Evolutionary conservation across 1,284 basidiomycete genomes (phyloP).

Genomic region (Sanghuangporus weigelae): DNA sequence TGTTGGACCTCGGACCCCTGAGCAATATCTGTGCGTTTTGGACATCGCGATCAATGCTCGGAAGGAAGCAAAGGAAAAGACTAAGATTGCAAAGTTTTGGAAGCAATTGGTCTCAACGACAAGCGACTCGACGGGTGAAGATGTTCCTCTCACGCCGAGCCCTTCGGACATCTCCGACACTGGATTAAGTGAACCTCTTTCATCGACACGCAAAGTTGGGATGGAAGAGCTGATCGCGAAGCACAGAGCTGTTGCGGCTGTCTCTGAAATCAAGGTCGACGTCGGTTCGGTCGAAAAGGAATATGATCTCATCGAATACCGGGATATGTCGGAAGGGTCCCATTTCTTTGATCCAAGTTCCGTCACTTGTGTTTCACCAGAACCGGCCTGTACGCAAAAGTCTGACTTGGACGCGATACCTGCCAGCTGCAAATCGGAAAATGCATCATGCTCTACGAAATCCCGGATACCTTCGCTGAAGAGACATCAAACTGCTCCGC

Average conservation of each 20-base stretch:
- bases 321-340: not conserved
- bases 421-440: not conserved
- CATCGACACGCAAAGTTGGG: not conserved
- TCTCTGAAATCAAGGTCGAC: not conserved
- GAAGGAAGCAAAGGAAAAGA: not conserved
- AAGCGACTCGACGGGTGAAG: not conserved
- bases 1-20: slow-evolving; percentile 1
- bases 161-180: slow-evolving; percentile 17
- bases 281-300: not conserved
- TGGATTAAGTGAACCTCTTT: not conserved
- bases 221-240: slow-evolving; percentile 2
- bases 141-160: slow-evolving; percentile 9
- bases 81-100: slow-evolving; percentile 15
- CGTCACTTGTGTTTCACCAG: not conserved
- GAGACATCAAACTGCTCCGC: not conserved
- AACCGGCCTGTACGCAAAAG: not conserved
- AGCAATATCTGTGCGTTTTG: slow-evolving; percentile 10
- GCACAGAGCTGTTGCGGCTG: not conserved
- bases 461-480: not conserved
- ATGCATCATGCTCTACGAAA: not conserved
- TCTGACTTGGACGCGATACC: not conserved
- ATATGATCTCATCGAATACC: not conserved
- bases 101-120: slow-evolving; percentile 1
- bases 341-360: not conserved
- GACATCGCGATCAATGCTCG: slow-evolving; percentile 12